Conservation (phyloP, 257 asterid genomes). For the Schizonepeta tenuifolia region DNA sequence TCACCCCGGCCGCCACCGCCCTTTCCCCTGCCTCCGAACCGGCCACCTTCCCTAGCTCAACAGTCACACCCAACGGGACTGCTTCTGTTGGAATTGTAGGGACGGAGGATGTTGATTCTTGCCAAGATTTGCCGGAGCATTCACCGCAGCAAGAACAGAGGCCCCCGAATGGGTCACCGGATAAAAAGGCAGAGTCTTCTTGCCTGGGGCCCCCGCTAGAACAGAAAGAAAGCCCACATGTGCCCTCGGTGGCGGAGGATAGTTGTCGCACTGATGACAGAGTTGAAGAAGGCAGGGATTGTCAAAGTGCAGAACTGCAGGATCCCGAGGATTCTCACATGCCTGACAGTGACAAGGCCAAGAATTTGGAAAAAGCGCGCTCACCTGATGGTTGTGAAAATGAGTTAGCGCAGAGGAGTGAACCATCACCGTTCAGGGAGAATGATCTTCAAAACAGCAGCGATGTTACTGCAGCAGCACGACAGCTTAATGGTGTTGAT, state of each 20-base stretch:
- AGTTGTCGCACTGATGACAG: background rate
- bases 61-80: constrained; percentile 14
- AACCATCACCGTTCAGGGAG: constrained; percentile 26
- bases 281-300: constrained; percentile 21
- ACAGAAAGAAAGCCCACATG: constrained; percentile 8
- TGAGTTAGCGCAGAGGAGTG: constrained; percentile 22
- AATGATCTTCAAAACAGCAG: constrained; percentile 34
- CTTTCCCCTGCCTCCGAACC: constrained; percentile 28
- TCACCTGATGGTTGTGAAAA: constrained; percentile 5
- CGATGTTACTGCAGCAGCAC: constrained; percentile 23
- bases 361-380: background rate
- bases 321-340: constrained; percentile 13
- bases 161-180: constrained; percentile 7
- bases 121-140: constrained; percentile 17
- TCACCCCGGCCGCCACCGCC: constrained; percentile 28
- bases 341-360: constrained; percentile 6
- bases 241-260: constrained; percentile 25
- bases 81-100: constrained; percentile 22
- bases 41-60: constrained; percentile 14
- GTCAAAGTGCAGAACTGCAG: constrained; percentile 13
- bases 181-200: constrained; percentile 17
- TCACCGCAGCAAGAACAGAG: constrained; percentile 29
- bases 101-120: constrained; percentile 27
- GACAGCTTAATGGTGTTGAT: constrained; percentile 19
- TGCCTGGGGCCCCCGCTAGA: background rate